These are phyloP conservation scores for Lepidium didymum DNA, from an alignment of 345 rosid genomes.

Conservation along the genomic window DNA sequence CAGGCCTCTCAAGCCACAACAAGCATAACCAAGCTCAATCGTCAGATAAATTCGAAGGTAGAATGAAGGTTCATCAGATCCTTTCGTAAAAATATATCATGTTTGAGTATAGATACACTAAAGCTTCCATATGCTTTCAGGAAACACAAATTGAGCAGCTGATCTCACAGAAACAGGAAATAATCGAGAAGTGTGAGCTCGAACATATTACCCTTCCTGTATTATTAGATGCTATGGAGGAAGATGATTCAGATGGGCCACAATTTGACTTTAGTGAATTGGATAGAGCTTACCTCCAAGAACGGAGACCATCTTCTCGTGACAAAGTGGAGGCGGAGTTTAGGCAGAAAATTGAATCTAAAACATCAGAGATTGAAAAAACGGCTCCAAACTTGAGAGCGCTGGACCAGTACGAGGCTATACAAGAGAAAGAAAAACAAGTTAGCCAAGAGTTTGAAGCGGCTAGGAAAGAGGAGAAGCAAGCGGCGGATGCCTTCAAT, in stretches of 20 bases:
- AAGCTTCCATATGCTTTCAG: slow-evolving; percentile 37
- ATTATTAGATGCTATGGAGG: slow-evolving; percentile 67
- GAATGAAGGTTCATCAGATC: slow-evolving; percentile 8
- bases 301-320: slow-evolving; percentile 60
- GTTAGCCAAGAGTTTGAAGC: slow-evolving; percentile 81
- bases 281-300: slow-evolving; percentile 68
- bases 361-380: slow-evolving; percentile 69
- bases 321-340: slow-evolving; percentile 73
- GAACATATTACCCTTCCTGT: slow-evolving; percentile 72
- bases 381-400: slow-evolving; percentile 97
- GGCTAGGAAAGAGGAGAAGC: slow-evolving; percentile 85
- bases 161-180: slow-evolving; percentile 59
- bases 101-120: slow-evolving; percentile 13
- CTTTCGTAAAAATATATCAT: neutral
- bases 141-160: slow-evolving; percentile 73
- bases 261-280: slow-evolving; percentile 72
- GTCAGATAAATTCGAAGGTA: slow-evolving; percentile 81
- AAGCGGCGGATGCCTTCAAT: slow-evolving; percentile 71
- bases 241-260: slow-evolving; percentile 55
- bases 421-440: slow-evolving; percentile 69
- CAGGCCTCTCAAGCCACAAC: slow-evolving; percentile 75
- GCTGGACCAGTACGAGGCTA: slow-evolving; percentile 81
- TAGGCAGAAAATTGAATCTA: slow-evolving; percentile 66
- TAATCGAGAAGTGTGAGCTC: slow-evolving; percentile 73
- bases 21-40: slow-evolving; percentile 66